These are phyloP conservation scores for Debaryomyces hansenii DNA, from an alignment of 805 yeast genomes.

Conservation along the genomic window DNA sequence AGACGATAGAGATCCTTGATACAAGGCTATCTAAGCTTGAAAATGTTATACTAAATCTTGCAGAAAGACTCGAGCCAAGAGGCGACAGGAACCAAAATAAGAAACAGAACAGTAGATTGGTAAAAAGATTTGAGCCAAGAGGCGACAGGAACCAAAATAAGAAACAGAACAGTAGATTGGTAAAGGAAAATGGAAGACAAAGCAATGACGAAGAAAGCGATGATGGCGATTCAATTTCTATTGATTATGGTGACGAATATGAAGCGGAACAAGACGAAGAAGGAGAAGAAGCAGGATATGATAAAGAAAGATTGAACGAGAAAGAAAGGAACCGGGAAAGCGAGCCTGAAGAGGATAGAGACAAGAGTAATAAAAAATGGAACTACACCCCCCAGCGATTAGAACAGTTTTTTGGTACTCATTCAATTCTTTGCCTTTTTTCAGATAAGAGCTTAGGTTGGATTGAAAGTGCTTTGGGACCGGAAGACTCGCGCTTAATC, in stretches of 20 bases:
- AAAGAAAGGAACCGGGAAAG: too few species aligned
- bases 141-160: not conserved
- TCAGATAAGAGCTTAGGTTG: slow-evolving; percentile 34
- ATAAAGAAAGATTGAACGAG: too few species aligned
- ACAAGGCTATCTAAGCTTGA: slow-evolving; percentile 22
- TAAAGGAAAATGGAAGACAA: not conserved
- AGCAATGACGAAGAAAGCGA: slow-evolving; percentile 10
- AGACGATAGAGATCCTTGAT: slow-evolving; percentile 17
- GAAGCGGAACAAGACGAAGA: too few species aligned
- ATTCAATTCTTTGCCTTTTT: slow-evolving; percentile 35
- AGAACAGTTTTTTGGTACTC: slow-evolving; percentile 34
- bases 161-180: too few species aligned
- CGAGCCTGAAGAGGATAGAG: too few species aligned
- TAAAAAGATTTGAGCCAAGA: not conserved
- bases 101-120: too few species aligned
- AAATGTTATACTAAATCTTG: slow-evolving; percentile 15
- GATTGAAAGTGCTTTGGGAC: slow-evolving; percentile 27
- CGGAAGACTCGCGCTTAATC: slow-evolving; percentile 16
- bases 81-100: not conserved
- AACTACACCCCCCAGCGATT: not conserved
- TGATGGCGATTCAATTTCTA: not conserved
- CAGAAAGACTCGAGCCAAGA: slow-evolving; percentile 20
- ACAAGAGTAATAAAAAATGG: too few species aligned
- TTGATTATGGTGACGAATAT: not conserved
- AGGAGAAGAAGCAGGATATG: not conserved